These are phyloP conservation scores for Ziziphus jujuba DNA, from an alignment of 306 rosid genomes.

Conservation along the genomic window DNA sequence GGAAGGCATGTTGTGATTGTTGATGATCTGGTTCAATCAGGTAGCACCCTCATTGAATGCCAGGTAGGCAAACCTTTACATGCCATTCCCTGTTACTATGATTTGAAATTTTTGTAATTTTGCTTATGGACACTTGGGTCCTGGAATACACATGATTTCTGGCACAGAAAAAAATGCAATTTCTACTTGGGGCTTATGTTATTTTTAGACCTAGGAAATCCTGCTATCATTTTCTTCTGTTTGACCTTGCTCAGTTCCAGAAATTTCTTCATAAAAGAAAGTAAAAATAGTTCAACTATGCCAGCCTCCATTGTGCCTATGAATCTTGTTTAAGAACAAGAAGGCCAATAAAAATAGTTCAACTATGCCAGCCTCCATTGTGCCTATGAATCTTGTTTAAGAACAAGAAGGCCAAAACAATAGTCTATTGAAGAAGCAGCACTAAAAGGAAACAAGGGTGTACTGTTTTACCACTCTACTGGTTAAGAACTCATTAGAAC, in stretches of 20 bases:
- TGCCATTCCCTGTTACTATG: too few relatives aligned
- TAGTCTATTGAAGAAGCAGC: too few relatives aligned
- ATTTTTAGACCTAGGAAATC: not conserved
- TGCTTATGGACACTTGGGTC: not conserved
- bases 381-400: too few relatives aligned
- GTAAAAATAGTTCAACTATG: not conserved
- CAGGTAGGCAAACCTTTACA: conserved; percentile 56
- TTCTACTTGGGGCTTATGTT: not conserved
- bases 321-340: too few relatives aligned
- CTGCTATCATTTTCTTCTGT: not conserved
- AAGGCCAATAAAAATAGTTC: too few relatives aligned
- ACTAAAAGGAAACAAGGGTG: too few relatives aligned
- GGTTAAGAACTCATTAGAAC: too few relatives aligned
- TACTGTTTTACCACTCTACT: not conserved
- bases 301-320: too few relatives aligned
- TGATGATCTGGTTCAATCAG: conserved; percentile 98
- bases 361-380: too few relatives aligned
- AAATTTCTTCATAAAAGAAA: not conserved
- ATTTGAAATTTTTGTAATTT: not conserved
- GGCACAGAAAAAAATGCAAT: not conserved
- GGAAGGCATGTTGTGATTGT: conserved; percentile 92
- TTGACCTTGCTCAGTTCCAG: not conserved
- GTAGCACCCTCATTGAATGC: conserved; percentile 92
- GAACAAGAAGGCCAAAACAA: too few relatives aligned
- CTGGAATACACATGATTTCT: not conserved